These are phyloP conservation scores for Saturnispora sanitii DNA, from an alignment of 805 yeast species.

Conservation along the genomic window DNA sequence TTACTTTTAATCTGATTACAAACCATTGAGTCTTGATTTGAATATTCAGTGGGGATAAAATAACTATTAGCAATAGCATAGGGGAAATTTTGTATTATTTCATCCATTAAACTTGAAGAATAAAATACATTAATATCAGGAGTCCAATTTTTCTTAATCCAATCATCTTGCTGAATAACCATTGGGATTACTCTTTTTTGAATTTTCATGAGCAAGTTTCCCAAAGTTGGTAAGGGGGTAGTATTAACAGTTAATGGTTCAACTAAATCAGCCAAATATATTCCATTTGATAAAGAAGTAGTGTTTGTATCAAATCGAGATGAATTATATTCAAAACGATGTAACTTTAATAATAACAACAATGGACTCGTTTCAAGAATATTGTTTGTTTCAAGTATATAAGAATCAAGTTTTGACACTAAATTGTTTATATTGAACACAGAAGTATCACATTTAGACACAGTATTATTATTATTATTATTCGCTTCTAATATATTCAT, in stretches of 20 bases:
- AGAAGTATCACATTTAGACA: conserved; percentile 13
- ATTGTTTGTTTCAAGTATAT: conserved; percentile 34
- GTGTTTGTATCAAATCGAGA: conserved; percentile 10
- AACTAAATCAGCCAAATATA: conserved; percentile 4
- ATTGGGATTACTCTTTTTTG: conserved; percentile 30
- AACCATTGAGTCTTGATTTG: neutral
- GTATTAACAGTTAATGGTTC: conserved; percentile 6
- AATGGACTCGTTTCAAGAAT: conserved; percentile 37
- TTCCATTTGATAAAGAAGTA: conserved; percentile 5
- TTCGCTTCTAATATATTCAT: neutral
- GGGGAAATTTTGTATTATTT: neutral
- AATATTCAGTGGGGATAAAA: conserved; percentile 2
- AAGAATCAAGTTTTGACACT: conserved; percentile 24
- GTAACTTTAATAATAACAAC: conserved; percentile 31
- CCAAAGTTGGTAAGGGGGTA: conserved; percentile 6
- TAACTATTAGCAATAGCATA: neutral
- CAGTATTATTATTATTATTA: conserved; percentile 13
- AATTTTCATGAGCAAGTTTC: conserved; percentile 26
- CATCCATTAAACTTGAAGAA: neutral
- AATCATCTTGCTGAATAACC: conserved; percentile 20
- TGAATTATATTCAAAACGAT: conserved; percentile 13
- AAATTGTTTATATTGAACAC: conserved; percentile 21
- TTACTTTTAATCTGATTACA: neutral
- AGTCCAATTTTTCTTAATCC: conserved; percentile 11
- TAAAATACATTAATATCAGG: conserved; percentile 7